phyloP scores from a whole-genome alignment of 2,329 filamentous ascomycete species.

The Zopfia rhizophila region DNA sequence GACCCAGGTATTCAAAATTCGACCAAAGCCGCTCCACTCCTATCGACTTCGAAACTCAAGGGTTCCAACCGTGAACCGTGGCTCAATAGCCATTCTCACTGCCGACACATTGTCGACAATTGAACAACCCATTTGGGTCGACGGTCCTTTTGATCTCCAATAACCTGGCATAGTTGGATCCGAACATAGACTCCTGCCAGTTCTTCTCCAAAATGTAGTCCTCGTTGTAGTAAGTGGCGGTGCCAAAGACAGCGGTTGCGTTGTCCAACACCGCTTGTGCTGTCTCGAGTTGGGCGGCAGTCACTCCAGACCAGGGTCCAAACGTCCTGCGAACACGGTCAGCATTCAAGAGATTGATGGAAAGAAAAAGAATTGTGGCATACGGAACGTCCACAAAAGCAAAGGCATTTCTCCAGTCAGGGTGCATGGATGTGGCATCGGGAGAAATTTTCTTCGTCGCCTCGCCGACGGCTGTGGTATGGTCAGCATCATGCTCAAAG shows the following conservation, averaged over 20 bases:
- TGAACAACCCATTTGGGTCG: conserved; percentile 22
- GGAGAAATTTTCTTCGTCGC: not conserved
- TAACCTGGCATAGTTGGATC: conserved; percentile 19
- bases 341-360: no score
- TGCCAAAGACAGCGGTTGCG: conserved; percentile 1
- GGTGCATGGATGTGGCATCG: conserved; percentile 1
- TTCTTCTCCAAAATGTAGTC: conserved; percentile 11
- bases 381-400: conserved; percentile 1
- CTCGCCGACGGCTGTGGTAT: conserved; percentile 5
- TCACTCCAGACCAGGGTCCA: conserved; percentile 1
- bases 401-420: conserved; percentile 6
- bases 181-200: conserved; percentile 18
- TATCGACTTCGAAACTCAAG: no score
- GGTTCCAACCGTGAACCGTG: no score
- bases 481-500: no score
- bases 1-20: no score
- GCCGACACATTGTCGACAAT: conserved; percentile 1
- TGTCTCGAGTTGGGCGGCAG: not conserved
- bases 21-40: no score
- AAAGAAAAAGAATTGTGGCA: no score
- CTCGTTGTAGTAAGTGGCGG: conserved; percentile 11
- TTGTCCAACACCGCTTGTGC: not conserved
- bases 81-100: no score
- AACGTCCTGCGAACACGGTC: no score
- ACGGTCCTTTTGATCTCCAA: conserved; percentile 13